Evolutionary conservation across 192 early-diverging fungal genomes (phyloP), one percentile per base, ranked within the genome.

Genomic region (Rhizophagus prolifer): DNA sequence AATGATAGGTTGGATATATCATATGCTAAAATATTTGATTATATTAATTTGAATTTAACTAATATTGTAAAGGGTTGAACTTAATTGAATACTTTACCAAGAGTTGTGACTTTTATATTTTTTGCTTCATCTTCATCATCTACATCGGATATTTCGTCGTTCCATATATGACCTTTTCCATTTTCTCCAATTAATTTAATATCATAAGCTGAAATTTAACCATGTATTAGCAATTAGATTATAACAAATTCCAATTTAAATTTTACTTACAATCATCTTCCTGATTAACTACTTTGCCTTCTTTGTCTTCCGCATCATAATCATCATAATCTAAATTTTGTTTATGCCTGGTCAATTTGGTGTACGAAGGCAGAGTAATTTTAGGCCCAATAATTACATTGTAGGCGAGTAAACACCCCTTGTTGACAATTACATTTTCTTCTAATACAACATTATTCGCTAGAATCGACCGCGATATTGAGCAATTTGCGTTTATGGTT

Each of bases 351-450:
- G 88, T 88, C 41, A 98, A 58, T 62, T 87, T 86, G 6, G 93
- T 89, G 71, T 91, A 90, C 54, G 85, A 79, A 59, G 91, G 86
- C 13, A 97, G 80, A 14, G 77, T 83, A 14, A 90, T 85, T 68
- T 93, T 86, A 23, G 95, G 92, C 3, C 96, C 96, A 30, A 96
- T 75, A 9, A 83, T 78, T 12, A 91, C 92, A 67, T 87, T 85
- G 47, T 81, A 82, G 13, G 84, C 85, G 21, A 96, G 80, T 30
- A 98, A 79, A 72, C 91, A 93, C 8, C 96, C 96, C 41, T 87
- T 85, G 69, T 86, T 85, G 68, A 99, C 81, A 0, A 81, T 83
- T 25, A 90, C 91, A 26, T 89, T 87, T 54, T 92, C 85, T 69
- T 89, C 79, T 19, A 99, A 74, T 8, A 81, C 78, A 0, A 90